These are phyloP conservation scores for Balakata baccata DNA, from an alignment of 345 rosid genomes.

Conservation along the genomic window DNA sequence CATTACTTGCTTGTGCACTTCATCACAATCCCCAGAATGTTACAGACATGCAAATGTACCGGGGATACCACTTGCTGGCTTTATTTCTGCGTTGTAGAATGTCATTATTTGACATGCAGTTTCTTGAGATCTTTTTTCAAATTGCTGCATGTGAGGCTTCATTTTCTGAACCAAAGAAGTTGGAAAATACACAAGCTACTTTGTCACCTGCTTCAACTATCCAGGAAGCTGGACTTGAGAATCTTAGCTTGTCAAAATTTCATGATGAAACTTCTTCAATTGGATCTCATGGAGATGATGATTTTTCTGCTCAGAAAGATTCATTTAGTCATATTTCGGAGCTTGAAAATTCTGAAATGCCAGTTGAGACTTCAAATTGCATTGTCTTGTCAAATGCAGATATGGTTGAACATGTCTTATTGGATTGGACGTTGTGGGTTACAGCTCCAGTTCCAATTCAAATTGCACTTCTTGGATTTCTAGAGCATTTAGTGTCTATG, in stretches of 20 bases:
- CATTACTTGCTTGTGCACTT: conserved; percentile 84
- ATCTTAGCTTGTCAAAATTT: conserved; percentile 68
- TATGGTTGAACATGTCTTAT: conserved; percentile 98
- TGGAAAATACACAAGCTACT: conserved; percentile 40
- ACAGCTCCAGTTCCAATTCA: conserved; percentile 87
- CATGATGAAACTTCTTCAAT: conserved; percentile 76
- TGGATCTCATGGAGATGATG: conserved; percentile 96
- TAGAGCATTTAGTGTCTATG: conserved; percentile 98
- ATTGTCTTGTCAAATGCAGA: conserved; percentile 93
- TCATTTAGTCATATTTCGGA: conserved; percentile 90
- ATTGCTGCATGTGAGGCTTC: conserved; percentile 99
- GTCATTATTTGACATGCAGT: conserved; percentile 90
- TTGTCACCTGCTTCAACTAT: conserved; percentile 48
- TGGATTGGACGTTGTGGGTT: conserved; percentile 99
- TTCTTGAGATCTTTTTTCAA: conserved; percentile 90
- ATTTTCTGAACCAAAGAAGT: conserved; percentile 86
- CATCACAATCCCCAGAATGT: conserved; percentile 96
- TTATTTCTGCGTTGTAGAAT: conserved; percentile 87
- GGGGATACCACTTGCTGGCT: conserved; percentile 98
- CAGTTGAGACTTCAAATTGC: conserved; percentile 89
- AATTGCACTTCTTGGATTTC: conserved; percentile 87
- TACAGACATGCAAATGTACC: conserved; percentile 87
- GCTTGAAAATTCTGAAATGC: conserved; percentile 76
- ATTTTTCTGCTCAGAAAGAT: conserved; percentile 86
- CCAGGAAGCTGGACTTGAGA: conserved; percentile 75